Conservation (phyloP, 2,329 filamentous ascomycete species). For the Lecanoromycetidae sp. region DNA sequence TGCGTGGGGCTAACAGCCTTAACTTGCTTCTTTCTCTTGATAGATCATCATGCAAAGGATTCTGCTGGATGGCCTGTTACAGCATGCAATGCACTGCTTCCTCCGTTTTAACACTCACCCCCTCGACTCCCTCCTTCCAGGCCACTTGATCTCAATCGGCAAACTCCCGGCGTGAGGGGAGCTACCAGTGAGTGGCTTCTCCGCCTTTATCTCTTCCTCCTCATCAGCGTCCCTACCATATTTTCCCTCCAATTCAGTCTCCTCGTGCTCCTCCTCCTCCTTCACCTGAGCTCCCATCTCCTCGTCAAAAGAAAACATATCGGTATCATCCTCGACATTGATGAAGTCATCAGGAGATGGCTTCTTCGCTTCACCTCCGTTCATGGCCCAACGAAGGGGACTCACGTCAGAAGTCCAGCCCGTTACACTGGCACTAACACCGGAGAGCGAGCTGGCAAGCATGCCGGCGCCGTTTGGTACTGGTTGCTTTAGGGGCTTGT, state of each 20-base stretch:
- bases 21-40: no score
- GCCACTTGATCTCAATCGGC: constrained; percentile 19
- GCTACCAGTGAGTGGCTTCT: constrained; percentile 7
- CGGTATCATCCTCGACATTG: constrained; percentile 11
- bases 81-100: not conserved
- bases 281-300: constrained; percentile 2
- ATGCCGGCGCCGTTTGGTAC: not conserved
- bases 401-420: not conserved
- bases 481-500: not conserved
- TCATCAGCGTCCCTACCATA: not conserved
- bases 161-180: constrained; percentile 17
- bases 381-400: not conserved
- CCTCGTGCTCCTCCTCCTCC: not conserved
- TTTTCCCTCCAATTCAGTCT: no score
- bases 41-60: not conserved
- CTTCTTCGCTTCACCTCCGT: not conserved
- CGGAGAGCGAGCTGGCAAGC: not conserved
- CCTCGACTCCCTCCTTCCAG: constrained; percentile 4
- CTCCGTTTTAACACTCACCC: no score
- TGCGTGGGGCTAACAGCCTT: no score
- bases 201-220: constrained; percentile 5
- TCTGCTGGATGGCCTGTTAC: not conserved
- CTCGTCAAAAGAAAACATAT: constrained; percentile 18
- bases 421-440: not conserved
- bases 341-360: constrained; percentile 13